Evolutionary conservation across 352 stramenopile species (phyloP).

Genomic region (Globisporangium splendens): DNA sequence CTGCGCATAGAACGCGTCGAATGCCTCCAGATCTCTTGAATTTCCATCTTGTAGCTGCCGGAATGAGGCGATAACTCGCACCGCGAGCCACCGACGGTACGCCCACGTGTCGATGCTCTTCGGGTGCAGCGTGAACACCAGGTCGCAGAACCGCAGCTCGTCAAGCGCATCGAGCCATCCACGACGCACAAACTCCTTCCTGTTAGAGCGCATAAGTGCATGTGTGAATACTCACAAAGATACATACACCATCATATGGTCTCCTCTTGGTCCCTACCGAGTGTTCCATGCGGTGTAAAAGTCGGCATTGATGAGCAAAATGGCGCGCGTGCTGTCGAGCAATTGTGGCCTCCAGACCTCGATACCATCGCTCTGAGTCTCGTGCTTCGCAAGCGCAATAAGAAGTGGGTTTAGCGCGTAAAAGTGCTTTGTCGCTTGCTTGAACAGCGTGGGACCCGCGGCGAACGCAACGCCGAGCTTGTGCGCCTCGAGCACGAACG

Average conservation of each 20-base stretch:
- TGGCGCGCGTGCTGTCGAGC: conserved; percentile 48
- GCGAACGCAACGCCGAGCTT: conserved; percentile 74
- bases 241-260: no score
- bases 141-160: conserved; percentile 64
- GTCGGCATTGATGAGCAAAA: conserved; percentile 75
- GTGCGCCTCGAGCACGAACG: conserved; percentile 70
- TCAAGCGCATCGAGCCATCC: conserved; percentile 31
- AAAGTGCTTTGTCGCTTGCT: conserved; percentile 49
- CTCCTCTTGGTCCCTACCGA: conserved; percentile 23
- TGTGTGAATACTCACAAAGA: no score
- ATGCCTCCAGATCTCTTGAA: conserved; percentile 8
- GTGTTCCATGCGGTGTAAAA: conserved; percentile 87
- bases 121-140: conserved; percentile 73
- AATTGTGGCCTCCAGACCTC: conserved; percentile 23
- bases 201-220: conserved; percentile 10
- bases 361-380: conserved; percentile 4
- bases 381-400: not conserved
- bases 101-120: conserved; percentile 89
- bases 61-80: conserved; percentile 21
- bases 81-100: conserved; percentile 63
- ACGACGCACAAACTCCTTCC: conserved; percentile 51
- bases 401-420: conserved; percentile 37
- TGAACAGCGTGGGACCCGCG: conserved; percentile 47
- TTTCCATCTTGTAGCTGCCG: not conserved
- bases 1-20: conserved; percentile 35